Conservation (phyloP, 306 rosid species). For the Vicia sativa region DNA sequence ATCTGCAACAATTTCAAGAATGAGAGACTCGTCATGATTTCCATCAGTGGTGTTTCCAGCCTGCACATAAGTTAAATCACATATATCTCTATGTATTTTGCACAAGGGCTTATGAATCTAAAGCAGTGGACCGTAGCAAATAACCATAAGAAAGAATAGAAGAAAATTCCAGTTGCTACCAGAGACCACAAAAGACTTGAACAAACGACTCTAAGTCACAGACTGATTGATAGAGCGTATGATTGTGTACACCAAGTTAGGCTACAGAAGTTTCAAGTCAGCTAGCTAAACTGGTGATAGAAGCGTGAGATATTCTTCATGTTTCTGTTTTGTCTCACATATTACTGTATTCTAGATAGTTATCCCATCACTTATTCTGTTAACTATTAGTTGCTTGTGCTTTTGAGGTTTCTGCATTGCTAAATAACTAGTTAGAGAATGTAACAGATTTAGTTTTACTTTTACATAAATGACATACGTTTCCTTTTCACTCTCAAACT, state of each 20-base stretch:
- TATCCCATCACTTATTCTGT: background rate
- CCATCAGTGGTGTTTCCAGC: constrained; percentile 52
- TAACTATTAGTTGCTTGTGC: background rate
- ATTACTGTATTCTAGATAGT: background rate
- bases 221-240: background rate
- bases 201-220: constrained; percentile 4
- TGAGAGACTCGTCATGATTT: constrained; percentile 65
- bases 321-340: background rate
- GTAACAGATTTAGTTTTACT: background rate
- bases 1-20: constrained; percentile 82
- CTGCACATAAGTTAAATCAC: constrained; percentile 51
- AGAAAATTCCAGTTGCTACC: constrained; percentile 1
- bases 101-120: constrained; percentile 11
- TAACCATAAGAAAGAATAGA: background rate
- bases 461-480: background rate
- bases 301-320: background rate
- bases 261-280: background rate
- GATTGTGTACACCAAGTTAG: background rate
- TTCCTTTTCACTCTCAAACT: background rate
- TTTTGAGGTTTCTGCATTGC: background rate
- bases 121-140: constrained; percentile 21
- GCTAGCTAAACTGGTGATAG: background rate
- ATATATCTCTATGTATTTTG: background rate
- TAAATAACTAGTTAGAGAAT: background rate
- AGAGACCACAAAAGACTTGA: constrained; percentile 28